Conservation (phyloP, 2,329 filamentous ascomycete species). For the Apiospora saccharicola region DNA sequence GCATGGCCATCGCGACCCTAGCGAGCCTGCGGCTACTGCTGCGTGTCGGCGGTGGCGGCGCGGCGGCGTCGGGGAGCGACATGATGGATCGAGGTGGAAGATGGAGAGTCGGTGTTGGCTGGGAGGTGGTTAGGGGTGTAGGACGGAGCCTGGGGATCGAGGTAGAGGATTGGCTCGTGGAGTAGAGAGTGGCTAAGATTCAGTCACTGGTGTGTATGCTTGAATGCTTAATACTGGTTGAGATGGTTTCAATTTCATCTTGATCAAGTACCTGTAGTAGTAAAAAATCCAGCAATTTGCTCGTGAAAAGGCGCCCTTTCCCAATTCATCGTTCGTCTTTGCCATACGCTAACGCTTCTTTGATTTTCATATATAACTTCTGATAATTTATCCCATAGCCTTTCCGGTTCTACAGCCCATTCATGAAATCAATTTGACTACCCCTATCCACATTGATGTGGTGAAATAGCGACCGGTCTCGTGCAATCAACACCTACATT, state of each 20-base stretch:
- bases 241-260: neutral
- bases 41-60: constrained; percentile 66
- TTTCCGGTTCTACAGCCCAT: neutral
- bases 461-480: no score
- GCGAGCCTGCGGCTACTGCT: constrained; percentile 74
- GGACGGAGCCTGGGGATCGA: constrained; percentile 80
- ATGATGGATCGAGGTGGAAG: constrained; percentile 76
- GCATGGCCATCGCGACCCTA: constrained; percentile 74
- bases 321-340: neutral
- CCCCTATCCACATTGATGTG: neutral
- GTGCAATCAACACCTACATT: constrained; percentile 34
- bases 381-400: neutral
- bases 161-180: constrained; percentile 77
- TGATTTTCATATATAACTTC: neutral
- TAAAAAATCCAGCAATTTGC: constrained; percentile 1
- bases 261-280: neutral
- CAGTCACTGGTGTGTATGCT: neutral
- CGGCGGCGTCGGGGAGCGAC: constrained; percentile 71
- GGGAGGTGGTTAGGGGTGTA: constrained; percentile 76
- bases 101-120: constrained; percentile 81
- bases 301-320: neutral
- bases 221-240: neutral
- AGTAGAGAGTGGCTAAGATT: constrained; percentile 51
- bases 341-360: neutral
- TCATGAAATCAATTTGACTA: neutral